Base-by-base conservation (phyloP, 2,329 filamentous ascomycete genomes). In the Fusarium sp. region DNA sequence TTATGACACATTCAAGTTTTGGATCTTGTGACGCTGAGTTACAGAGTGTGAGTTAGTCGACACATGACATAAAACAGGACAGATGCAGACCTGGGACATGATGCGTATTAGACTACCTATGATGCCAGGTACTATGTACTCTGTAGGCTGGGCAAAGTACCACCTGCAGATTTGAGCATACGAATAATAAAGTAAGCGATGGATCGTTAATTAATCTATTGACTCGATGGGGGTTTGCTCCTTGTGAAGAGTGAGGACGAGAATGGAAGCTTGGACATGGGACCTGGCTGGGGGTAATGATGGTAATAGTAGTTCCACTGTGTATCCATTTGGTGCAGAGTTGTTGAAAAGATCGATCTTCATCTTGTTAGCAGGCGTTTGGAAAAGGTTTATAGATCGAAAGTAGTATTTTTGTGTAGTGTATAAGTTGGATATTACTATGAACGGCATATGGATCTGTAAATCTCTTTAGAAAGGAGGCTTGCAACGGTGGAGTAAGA, bases 61-160 rank as follows among this genome's bases (percentile, higher is more conserved):
- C 21, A 63, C 58, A 63, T 63, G 54, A 63, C 45, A 57, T 30
- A 41, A 47, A 47, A 55, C 27, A 46, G 10, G 34, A 23, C 20
- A 34, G 30, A 50, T 50, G 47, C 32, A 41, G 53, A 47, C 68
- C 68, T 74, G 70, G 68, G 59, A 69, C 69, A 41, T 66, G 45
- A 68, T 63, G 49, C 69, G 72, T 71, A 55, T 69, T 62, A 69
- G 69, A 65, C 14, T 50, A 34, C 16, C 32, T 34, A 37, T 25
- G 48, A 50, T 50, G 16, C 21, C 18, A 20, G 30, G 48, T 50
- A 32, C 27, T 32, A 37, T 37, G 34, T 34, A 18, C 34, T 37
- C 34, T 37, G 28, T 18, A 49, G 32, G 20, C 48, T 37, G 10
- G 32, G 32, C 48, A 27, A 27, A 40, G 21, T 27, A 59, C 47